phyloP scores from a whole-genome alignment of 345 rosid genomes.

The Lepidium didymum region DNA sequence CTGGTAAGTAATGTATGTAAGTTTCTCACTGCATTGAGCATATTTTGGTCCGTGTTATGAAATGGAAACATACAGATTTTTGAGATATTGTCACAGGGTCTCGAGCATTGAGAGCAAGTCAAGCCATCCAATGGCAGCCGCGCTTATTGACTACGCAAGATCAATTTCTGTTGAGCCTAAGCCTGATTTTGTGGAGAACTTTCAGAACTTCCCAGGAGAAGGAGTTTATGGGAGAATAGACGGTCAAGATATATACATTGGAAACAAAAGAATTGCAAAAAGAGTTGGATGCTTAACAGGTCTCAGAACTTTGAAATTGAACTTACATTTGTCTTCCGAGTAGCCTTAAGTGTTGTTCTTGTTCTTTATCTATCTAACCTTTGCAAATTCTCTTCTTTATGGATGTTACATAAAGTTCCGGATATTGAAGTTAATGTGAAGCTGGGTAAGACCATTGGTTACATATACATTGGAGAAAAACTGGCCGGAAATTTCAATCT shows the following conservation, averaged over 20 bases:
- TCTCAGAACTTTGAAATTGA: constrained; percentile 1
- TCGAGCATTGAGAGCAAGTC: constrained; percentile 89
- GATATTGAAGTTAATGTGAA: constrained; percentile 19
- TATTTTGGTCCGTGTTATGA: not conserved
- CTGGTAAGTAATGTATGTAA: constrained; percentile 39
- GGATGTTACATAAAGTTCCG: constrained; percentile 30
- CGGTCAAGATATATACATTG: constrained; percentile 57
- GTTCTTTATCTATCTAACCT: not conserved
- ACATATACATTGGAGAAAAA: constrained; percentile 39
- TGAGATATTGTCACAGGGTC: constrained; percentile 38
- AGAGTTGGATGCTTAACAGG: constrained; percentile 60
- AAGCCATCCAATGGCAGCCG: constrained; percentile 84
- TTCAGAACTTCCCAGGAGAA: constrained; percentile 76
- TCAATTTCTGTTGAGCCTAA: constrained; percentile 48
- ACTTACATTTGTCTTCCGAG: not conserved
- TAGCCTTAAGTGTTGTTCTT: not conserved
- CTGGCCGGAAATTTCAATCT: constrained; percentile 51
- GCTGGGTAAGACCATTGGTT: constrained; percentile 53
- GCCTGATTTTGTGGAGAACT: constrained; percentile 56
- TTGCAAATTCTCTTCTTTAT: not conserved
- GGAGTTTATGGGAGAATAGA: constrained; percentile 75
- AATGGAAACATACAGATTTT: not conserved
- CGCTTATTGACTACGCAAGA: constrained; percentile 57
- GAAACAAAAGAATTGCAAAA: constrained; percentile 56
- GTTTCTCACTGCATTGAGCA: not conserved